These are phyloP conservation scores for Corymbia citriodora DNA, from an alignment of 441 rosid genomes.

Conservation along the genomic window DNA sequence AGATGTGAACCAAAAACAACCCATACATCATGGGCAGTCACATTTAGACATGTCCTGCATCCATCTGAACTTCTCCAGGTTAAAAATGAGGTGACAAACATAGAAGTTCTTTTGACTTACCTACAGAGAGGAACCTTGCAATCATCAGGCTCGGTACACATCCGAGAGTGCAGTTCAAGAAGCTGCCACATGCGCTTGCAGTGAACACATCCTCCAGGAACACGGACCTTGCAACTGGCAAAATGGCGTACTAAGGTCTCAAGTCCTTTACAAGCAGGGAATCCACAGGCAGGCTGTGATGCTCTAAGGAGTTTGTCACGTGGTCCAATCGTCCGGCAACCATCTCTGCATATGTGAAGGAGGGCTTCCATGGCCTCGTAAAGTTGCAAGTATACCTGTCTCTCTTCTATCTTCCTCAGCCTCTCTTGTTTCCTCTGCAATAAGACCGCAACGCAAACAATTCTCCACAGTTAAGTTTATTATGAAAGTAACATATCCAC, in stretches of 20 bases:
- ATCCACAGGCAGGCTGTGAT: constrained; percentile 43
- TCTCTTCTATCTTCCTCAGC: constrained; percentile 48
- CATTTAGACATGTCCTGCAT: background rate
- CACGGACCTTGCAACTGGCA: constrained; percentile 64
- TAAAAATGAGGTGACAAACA: background rate
- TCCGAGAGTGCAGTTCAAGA: constrained; percentile 80
- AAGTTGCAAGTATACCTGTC: constrained; percentile 59
- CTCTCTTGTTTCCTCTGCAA: constrained; percentile 53
- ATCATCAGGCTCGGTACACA: constrained; percentile 61
- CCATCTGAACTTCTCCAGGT: background rate
- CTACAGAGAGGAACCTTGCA: constrained; percentile 86
- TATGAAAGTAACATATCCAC: background rate
- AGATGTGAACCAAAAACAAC: background rate
- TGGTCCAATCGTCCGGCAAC: constrained; percentile 89
- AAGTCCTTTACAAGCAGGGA: constrained; percentile 78
- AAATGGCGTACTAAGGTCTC: constrained; percentile 74
- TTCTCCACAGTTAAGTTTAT: background rate
- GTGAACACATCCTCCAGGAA: constrained; percentile 59
- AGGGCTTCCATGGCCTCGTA: constrained; percentile 87
- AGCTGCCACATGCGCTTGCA: constrained; percentile 95
- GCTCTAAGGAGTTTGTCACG: constrained; percentile 52
- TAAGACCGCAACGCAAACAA: background rate
- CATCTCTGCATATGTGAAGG: constrained; percentile 80
- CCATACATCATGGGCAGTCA: background rate
- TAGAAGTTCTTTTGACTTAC: constrained; percentile 23